Base-by-base conservation (phyloP, 768 basidiomycete species). In the Floccularia luteovirens region DNA sequence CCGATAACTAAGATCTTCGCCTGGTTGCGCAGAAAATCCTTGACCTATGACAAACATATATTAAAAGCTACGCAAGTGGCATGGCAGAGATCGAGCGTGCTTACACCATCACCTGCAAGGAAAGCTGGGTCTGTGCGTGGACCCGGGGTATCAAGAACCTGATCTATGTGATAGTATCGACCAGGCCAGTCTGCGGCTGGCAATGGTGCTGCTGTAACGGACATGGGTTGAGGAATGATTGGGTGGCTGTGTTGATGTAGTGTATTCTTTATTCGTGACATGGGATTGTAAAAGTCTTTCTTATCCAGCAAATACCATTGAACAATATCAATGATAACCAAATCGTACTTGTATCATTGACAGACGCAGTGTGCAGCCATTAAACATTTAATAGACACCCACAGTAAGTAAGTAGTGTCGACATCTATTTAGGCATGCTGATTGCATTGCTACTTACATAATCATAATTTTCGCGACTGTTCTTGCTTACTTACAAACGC, bases 1-100 rank as follows among this genome's bases (percentile, higher is more conserved):
- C 96, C 96, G 53, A 99, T 98, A 48, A 98, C 94, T 31, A 98
- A 77, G 50, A 97, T 85, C 69, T 96, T 98, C 58, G 85, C 83
- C 46, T 83, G 66, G 33, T 77, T 73, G 38, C 91, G 65, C 13
- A 99, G 69, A 55, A 97, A 94, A 39, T 74, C 68, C 55, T 94
- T 97, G 36, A 91, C 86, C 92, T 96, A 30, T 14, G 10, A 7
- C 6, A 7, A 4, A 30, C 31, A 11, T 39, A 11, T 12, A 30
- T 14, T 39, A 33, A 25, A n/a, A 3, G 8, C 11, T 22, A n/a
- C 1, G 19, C 3, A 28, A 17, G 2, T 1, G 1, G 20, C 34
- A 24, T 35, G n/a, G 25, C 6, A 28, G 3, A 11, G 24, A 34
- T 28, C 24, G 36, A 19, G 39, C 38, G 41, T 75, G 49, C n/a